Base-by-base conservation (phyloP, 495 filamentous ascomycete species). In the Astrocystis sublimbata region DNA sequence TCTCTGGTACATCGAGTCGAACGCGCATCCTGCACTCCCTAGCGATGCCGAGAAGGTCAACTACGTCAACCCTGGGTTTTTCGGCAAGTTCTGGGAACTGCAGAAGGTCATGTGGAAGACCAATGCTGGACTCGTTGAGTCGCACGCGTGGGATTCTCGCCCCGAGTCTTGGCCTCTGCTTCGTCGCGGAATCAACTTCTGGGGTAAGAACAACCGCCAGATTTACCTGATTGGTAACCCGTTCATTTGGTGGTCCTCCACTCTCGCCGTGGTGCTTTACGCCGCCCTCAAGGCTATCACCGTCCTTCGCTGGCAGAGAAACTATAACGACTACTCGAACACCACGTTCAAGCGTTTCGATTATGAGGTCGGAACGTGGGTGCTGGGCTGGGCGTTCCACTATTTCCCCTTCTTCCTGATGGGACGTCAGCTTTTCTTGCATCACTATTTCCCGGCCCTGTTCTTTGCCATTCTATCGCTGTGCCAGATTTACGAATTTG, bases 51-150 rank as follows among this genome's bases (percentile, higher is more conserved):
- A 98, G 73, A 96, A 88, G 75, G 93, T 96, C 68, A 98, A 97
- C 73, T 98, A 98, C 73, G 83, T 85, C 60, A 89, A 96, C 66
- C 94, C 94, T 19, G 94, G 94, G 13, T 98, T 98, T 82, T 84
- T 98, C 58, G 96, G 93, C 58, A 98, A 98, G 72, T 98, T 98
- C 79, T 97, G 91, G 91, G 94, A 98, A 77, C 81, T 98, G n/a
- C 93, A 98, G 74, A 92, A 92, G 75, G 96, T 98, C 40, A 98
- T 98, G 94, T 98, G 94, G 94, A 90, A 84, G 62, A 98, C 96
- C 13, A 98, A 98, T 70, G 94, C 94, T 33, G 96, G 94, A 30
- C 85, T 98, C 58, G 90, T 96, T 30, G 94, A 98, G 71, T 96
- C 92, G 40, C 94, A 98, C 70, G 91, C 92, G 51, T 98, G 94